phyloP scores from a whole-genome alignment of 768 basidiomycete species.

The Mycena pura region DNA sequence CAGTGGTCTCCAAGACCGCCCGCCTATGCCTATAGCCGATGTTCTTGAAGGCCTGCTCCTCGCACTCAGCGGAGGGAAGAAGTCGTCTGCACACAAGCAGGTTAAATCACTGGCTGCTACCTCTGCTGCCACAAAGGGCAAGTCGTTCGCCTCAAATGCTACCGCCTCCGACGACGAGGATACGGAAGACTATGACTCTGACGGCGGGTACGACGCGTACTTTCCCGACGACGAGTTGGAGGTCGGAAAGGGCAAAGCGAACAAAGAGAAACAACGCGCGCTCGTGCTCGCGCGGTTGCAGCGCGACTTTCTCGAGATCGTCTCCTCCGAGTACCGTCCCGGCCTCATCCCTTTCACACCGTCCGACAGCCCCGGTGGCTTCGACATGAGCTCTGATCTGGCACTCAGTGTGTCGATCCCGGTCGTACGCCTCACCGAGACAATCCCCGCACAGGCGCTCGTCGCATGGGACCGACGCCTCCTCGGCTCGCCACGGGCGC shows the following conservation, averaged over 20 bases:
- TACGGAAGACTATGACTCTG: slow-evolving; percentile 43
- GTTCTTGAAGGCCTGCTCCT: slow-evolving; percentile 52
- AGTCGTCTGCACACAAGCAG: slow-evolving; percentile 2
- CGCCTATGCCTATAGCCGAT: slow-evolving; percentile 51
- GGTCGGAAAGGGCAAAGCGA: background rate
- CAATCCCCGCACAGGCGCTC: slow-evolving; percentile 67
- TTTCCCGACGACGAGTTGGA: slow-evolving; percentile 38
- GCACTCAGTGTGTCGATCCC: slow-evolving; percentile 65
- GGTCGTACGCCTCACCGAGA: slow-evolving; percentile 54
- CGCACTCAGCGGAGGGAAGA: slow-evolving; percentile 34
- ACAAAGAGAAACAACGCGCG: slow-evolving; percentile 38
- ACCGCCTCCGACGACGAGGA: slow-evolving; percentile 40
- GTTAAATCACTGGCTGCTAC: too few relatives aligned
- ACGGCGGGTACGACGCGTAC: slow-evolving; percentile 47
- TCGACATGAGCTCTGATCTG: slow-evolving; percentile 41
- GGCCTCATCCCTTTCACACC: slow-evolving; percentile 51
- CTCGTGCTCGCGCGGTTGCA: slow-evolving; percentile 30
- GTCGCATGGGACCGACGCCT: slow-evolving; percentile 78
- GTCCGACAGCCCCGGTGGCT: background rate
- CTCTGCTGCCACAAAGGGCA: slow-evolving; percentile 26
- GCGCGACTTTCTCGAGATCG: slow-evolving; percentile 62
- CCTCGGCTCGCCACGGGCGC: slow-evolving; percentile 51
- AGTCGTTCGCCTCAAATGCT: slow-evolving; percentile 2
- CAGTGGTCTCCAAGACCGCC: slow-evolving; percentile 49
- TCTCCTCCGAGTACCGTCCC: slow-evolving; percentile 57